Base-by-base conservation (phyloP, 192 early-diverging fungal species). In the Chytriomyces sp. region DNA sequence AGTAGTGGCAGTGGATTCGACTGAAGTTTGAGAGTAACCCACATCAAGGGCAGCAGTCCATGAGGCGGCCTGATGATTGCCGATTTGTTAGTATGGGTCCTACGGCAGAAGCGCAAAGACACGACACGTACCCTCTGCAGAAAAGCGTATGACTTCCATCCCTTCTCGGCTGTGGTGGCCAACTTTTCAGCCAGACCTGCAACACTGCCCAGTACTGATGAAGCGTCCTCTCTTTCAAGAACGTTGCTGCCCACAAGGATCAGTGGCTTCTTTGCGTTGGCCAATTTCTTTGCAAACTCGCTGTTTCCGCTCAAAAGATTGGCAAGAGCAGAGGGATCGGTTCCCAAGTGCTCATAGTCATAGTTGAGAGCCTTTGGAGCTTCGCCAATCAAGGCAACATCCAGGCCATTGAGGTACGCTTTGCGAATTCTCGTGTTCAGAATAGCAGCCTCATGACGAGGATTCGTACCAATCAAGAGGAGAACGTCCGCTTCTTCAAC, bases 401-500 rank as follows among this genome's bases (percentile, higher is more conserved):
- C 89, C 43, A 93, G 84, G 72, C 91, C 91, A 84, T 92, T 89
- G 61, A 99, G 86, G 77, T 92, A 99, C 24, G 94, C 91, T 86
- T 97, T 98, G 79, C 96, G 92, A 77, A 99, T 92, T 64, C 97
- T 92, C 20, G 96, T 94, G 86, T 99, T 98, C 69, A 99, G 84
- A 81, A 98, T 93, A 35, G 97, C 85, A 3, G 94, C 97, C 85
- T 99, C 97, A 76, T 94, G 96, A 35, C 95, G 93, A 45, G 97
- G 97, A 86, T 99, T 98, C 43, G 96, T 94, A 43, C 96, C 97
- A 24, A 99, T 82, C 50, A 99, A 83, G 45, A 99, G 87, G 8
- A 99, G 85, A 6, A 88, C 92, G 82, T 99, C 97, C 23, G 97
- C 97, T 44, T 93, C 91, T 85, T 99, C 97, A 60, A 96, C 89